A percentile compares a stretch with the other conserved stretches of the same genome.
Conservation (phyloP, 169 alveolate genomes). For the Cytauxzoon felis region DNA sequence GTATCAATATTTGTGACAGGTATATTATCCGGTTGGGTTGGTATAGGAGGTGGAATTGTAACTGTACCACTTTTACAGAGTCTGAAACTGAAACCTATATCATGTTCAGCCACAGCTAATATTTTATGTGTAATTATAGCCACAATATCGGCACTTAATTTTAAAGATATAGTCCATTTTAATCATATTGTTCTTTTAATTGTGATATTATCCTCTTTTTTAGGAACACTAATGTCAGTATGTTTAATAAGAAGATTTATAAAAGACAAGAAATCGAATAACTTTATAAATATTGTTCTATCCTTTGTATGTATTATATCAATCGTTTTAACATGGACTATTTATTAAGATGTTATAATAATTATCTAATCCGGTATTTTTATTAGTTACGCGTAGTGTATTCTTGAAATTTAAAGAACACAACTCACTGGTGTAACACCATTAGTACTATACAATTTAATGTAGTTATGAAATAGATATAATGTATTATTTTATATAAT, state of each 20-base stretch:
- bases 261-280: conserved; percentile 9
- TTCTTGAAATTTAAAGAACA: no score
- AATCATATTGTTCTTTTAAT: background rate
- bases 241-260: background rate
- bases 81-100: background rate
- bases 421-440: no score
- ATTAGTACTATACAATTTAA: no score
- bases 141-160: background rate
- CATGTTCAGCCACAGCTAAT: conserved; percentile 20
- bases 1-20: conserved; percentile 10
- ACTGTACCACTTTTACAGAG: conserved; percentile 6
- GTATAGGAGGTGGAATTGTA: conserved; percentile 17
- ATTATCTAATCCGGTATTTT: no score
- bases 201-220: background rate
- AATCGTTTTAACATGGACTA: conserved; percentile 19
- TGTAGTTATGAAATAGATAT: no score
- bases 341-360: background rate
- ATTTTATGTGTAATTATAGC: conserved; percentile 5
- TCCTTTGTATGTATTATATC: background rate
- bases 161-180: background rate
- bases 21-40: conserved; percentile 5
- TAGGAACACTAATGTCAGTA: conserved; percentile 8
- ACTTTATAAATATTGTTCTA: conserved; percentile 8
- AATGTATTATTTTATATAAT: no score
- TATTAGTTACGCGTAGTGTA: no score